Percentiles rank a stretch among this genome's conserved stretches.
Conservation (phyloP, 169 alveolate species). For the Plasmodium yoelii region DNA sequence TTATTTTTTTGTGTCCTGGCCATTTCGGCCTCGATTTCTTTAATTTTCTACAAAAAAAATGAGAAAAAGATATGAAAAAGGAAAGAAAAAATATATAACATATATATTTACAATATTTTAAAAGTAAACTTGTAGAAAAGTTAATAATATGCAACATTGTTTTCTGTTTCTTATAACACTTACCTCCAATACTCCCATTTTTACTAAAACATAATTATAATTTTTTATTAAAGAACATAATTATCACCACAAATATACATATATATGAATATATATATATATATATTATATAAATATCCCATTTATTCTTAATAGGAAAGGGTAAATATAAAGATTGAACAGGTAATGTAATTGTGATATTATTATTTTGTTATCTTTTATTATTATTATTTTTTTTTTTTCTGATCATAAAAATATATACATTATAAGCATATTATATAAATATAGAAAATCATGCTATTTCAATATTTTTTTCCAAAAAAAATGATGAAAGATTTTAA, state of each 20-base stretch:
- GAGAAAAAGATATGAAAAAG: constrained; percentile 4
- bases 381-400: too few relatives aligned
- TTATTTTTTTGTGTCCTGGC: constrained; percentile 98
- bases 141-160: not conserved
- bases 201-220: not conserved
- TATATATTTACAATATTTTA: too few relatives aligned
- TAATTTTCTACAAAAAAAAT: constrained; percentile 76
- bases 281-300: not conserved
- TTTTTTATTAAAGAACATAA: not conserved
- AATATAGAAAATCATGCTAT: too few relatives aligned
- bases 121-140: not conserved
- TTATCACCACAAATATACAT: not conserved
- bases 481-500: too few relatives aligned
- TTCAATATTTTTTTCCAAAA: too few relatives aligned
- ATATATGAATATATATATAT: not conserved
- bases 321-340: too few relatives aligned
- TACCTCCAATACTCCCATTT: constrained; percentile 74
- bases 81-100: not conserved
- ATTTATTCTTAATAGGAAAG: too few relatives aligned
- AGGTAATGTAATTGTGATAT: too few relatives aligned
- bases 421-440: too few relatives aligned
- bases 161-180: not conserved
- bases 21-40: constrained; percentile 97
- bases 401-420: too few relatives aligned
- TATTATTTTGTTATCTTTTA: too few relatives aligned